Evolutionary conservation across 768 basidiomycete species (phyloP), one percentile per base, ranked within the genome.

Genomic region (Tremella fuciformis): DNA sequence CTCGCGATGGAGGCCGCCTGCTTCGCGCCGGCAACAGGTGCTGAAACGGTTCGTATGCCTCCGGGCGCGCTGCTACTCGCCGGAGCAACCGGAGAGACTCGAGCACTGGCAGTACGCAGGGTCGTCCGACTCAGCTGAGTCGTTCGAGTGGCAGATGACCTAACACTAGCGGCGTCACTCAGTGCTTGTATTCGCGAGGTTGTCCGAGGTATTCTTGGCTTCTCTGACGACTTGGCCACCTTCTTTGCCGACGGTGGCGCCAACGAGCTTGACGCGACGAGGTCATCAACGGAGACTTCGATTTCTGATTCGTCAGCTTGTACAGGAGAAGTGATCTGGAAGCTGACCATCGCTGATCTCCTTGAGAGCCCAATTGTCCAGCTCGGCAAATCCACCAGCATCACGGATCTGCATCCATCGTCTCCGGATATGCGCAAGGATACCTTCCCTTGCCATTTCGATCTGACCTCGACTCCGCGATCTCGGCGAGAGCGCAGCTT

Each of bases 331-430:
- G 21, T 8, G 38, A 41, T 11, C 11, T 41, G 39, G 42, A 46
- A 46, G 80, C 87, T 66, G 62, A 89, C 90, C 83, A 68, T 88
- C 84, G 41, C 84, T 83, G 40, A 98, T 90, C 70, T 97, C 94
- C 73, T 90, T 87, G 54, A 93, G 74, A 0, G 88, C 85, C 90
- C 91, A 96, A 3, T 82, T 82, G 50, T 94, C 90, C n/a, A 98
- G 80, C 3, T 78, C 71, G 51, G 87, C 86, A 66, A 97, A 94
- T 0, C 88, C 89, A n/a, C 84, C 83, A 51, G 85, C 84, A 50
- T 86, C 84, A 13, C 86, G 82, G 25, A 91, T 83, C 13, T 80
- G 81, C 46, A 86, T 69, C 91, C 90, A 96, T 3, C 88, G 83
- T 58, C 85, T 84, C 8, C 84, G 83, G 56, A 97, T 83, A 83